Evolutionary conservation across 768 basidiomycete species (phyloP).

Genomic region (Epithele typhae): DNA sequence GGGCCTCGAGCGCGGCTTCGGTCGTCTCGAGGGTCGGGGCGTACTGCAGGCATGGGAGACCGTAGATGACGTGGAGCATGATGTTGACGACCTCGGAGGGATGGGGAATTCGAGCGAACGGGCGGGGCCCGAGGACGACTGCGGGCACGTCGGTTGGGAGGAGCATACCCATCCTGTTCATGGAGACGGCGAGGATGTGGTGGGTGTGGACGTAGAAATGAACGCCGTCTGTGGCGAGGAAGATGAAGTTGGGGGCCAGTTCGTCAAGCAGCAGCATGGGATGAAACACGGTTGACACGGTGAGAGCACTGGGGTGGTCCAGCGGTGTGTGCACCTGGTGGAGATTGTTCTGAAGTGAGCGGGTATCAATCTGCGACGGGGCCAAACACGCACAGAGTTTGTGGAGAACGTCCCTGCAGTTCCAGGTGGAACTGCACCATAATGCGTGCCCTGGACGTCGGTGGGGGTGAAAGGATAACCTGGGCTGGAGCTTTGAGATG

Average conservation of each 20-base stretch:
- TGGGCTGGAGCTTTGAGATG: too few species aligned
- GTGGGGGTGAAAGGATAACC: too few species aligned
- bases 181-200: slow-evolving; percentile 51
- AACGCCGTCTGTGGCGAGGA: slow-evolving; percentile 68
- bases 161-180: slow-evolving; percentile 56
- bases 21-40: slow-evolving; percentile 25
- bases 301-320: slow-evolving; percentile 20
- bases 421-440: neutral
- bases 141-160: slow-evolving; percentile 31
- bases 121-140: too few species aligned
- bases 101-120: too few species aligned
- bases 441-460: neutral
- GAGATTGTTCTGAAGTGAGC: too few species aligned
- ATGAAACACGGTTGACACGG: slow-evolving; percentile 79
- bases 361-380: too few species aligned
- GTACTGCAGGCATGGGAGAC: slow-evolving; percentile 23
- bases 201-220: slow-evolving; percentile 77
- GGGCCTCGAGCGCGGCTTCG: slow-evolving; percentile 19
- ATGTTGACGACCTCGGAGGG: slow-evolving; percentile 27
- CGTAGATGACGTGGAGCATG: slow-evolving; percentile 31
- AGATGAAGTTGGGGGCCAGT: slow-evolving; percentile 51
- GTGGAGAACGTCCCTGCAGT: neutral
- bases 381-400: slow-evolving; percentile 7
- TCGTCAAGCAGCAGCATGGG: slow-evolving; percentile 54
- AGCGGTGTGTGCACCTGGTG: slow-evolving; percentile 4